Evolutionary conservation across 805 yeast species (phyloP), one percentile per base, ranked within the genome.

Genomic region (Suhomyces faveliae): DNA sequence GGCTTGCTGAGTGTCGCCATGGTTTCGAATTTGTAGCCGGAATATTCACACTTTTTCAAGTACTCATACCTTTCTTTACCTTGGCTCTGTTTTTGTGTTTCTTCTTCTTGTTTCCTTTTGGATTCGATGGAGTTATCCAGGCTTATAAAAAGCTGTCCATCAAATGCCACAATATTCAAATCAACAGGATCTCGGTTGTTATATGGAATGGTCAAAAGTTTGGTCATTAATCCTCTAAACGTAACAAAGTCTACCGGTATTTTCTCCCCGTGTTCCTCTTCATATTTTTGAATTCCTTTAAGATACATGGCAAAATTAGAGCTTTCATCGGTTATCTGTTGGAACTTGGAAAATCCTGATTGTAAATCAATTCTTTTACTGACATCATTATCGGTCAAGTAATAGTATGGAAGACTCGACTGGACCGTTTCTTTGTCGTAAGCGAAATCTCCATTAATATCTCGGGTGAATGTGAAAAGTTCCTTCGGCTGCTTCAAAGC

Each of bases 401-500:
- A 94, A 69, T 76, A 91, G 66, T 88, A 89, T n/a, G 77, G 70
- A 44, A 89, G 65, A 24, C 56, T 51, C 3, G 79, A 75, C 45
- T 80, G 80, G 8, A 79, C 66, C 4, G 67, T 61, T 24, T 67
- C 59, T 23, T 78, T 73, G 19, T 75, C 79, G 43, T 56, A 55
- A 8, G 50, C 49, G 58, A 62, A 71, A 19, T 58, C 58, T 3
- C 82, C 83, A 4, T 82, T 78, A n/a, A 67, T 66, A 22, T 78
- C 80, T 48, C 89, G 70, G 1, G 92, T 81, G 61, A 73, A 92
- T 3, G 79, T 64, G n/a, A 79, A 73, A 2, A 92, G 55, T 64
- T 94, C 97, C 54, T 84, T 85, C 2, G 99, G 98, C 63, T 89
- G 95, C 58, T 85, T 84, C 45, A 91, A 73, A 1, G 89, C 80